Base-by-base conservation (phyloP, 139 green algal species). In the Chlamydomonas eustigma region DNA sequence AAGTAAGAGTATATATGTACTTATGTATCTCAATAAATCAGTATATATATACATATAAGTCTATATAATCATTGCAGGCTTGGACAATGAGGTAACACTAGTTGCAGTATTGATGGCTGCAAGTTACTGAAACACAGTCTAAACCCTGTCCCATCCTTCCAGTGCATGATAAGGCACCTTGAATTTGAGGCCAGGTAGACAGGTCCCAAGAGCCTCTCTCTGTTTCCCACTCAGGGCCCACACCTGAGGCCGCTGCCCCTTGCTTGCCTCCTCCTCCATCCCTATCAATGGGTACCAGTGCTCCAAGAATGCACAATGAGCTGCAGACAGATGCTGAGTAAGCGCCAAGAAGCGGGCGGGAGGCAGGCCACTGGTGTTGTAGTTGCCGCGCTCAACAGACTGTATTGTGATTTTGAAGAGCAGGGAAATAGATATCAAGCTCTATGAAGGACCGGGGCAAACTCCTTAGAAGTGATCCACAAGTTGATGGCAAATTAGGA, bases 271-370 rank as follows among this genome's bases (percentile, higher is more conserved):
- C 76, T 93, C 88, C 83, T 96, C 91, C 44, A 91, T 80, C n/a
- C 91, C 85, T 4, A 95, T 52, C 74, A 94, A 85, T 2, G 22
- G 28, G 35, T 84, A 39, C 92, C 92, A 96, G 32, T 90, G 83
- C 0, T n/a, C 6, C 30, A 92, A 77, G 77, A 95, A 96, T 1
- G 74, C 72, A 1, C 76, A 77, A 64, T 88, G 76, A 31, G 72
- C 51, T 1, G 74, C 31, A 36, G 22, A 66, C 25, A 80, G 76
- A 68, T 80, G 76, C n/a, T 36, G n/a, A 1, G 75, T 80, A 24
- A 80, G 66, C 32, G 24, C 66, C 31, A 50, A 51, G 66, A 51
- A 73, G 65, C 65, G 65, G 8, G 6, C 31, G 18, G 69, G 4
- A 36, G 69, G 32, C 69, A 64, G 34, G 37, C 69, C n/a, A 39